phyloP scores from a whole-genome alignment of 106 monocot genomes.

The Dendrobium officinale region DNA sequence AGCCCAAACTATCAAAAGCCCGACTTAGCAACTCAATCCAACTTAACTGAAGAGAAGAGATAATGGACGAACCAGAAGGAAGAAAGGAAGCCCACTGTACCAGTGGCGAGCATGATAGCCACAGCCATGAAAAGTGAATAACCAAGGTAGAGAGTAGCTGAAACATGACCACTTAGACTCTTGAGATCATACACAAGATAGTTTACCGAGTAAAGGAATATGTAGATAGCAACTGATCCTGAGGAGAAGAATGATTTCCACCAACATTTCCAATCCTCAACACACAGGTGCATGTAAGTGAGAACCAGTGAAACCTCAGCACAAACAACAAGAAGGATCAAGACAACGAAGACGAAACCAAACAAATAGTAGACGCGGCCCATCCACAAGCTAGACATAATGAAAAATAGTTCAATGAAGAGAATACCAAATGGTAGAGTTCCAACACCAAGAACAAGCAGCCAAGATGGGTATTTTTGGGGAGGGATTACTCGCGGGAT shows the following conservation, averaged over 20 bases:
- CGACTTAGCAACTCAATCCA: slow-evolving; percentile 13
- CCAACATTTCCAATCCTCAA: slow-evolving; percentile 57
- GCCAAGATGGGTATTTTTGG: too few species aligned
- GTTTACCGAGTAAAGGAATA: slow-evolving; percentile 43
- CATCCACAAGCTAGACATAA: slow-evolving; percentile 57
- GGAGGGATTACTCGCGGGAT: slow-evolving; percentile 39
- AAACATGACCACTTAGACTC: slow-evolving; percentile 45
- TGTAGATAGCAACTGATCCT: slow-evolving; percentile 46
- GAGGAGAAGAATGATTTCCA: slow-evolving; percentile 58
- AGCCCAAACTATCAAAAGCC: not conserved
- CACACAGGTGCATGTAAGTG: slow-evolving; percentile 51
- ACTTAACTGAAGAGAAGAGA: slow-evolving; percentile 50
- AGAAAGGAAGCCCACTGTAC: slow-evolving; percentile 41
- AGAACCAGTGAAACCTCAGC: slow-evolving; percentile 50
- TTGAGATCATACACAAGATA: slow-evolving; percentile 54
- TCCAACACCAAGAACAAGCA: slow-evolving; percentile 42
- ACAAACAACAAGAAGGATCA: too few species aligned
- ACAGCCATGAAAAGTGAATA: slow-evolving; percentile 30
- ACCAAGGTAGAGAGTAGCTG: slow-evolving; percentile 50
- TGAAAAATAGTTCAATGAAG: slow-evolving; percentile 57
- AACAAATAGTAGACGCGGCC: slow-evolving; percentile 51
- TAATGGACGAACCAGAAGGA: slow-evolving; percentile 54
- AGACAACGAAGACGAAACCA: slow-evolving; percentile 26
- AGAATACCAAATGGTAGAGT: slow-evolving; percentile 50
- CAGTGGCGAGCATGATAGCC: slow-evolving; percentile 30